Evolutionary conservation across 148 eudicot species (phyloP).

Genomic region (Gaultheria prostrata): DNA sequence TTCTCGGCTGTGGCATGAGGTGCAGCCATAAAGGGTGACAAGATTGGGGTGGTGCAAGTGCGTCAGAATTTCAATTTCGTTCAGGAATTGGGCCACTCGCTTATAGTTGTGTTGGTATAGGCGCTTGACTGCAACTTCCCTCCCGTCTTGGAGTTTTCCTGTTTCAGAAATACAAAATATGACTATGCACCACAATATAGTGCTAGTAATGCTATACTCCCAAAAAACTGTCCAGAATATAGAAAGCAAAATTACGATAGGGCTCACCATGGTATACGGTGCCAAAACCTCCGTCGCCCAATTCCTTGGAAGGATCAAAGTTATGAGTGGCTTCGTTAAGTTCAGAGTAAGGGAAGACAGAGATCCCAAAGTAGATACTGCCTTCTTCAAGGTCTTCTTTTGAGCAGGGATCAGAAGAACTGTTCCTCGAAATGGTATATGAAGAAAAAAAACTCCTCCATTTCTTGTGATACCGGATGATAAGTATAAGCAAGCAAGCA

Average conservation of each 20-base stretch:
- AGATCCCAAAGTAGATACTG: too few relatives aligned
- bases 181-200: too few relatives aligned
- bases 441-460: background rate
- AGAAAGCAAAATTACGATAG: background rate
- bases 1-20: slow-evolving; percentile 3
- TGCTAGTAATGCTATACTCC: too few relatives aligned
- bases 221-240: too few relatives aligned
- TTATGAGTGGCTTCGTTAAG: too few relatives aligned
- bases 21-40: slow-evolving; percentile 13
- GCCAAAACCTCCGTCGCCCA: slow-evolving; percentile 30
- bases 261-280: slow-evolving; percentile 43
- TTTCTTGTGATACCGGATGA: background rate
- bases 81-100: slow-evolving; percentile 5
- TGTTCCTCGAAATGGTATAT: background rate
- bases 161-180: background rate
- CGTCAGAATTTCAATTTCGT: background rate
- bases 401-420: background rate
- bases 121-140: slow-evolving; percentile 12
- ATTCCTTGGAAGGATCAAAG: too few relatives aligned
- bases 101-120: background rate
- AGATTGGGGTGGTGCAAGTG: background rate
- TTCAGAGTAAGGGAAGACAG: too few relatives aligned
- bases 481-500: background rate
- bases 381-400: slow-evolving; percentile 4
- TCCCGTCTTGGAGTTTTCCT: slow-evolving; percentile 5